Conservation (phyloP, 129 eudicot genomes). For the Centaurea solstitialis region DNA sequence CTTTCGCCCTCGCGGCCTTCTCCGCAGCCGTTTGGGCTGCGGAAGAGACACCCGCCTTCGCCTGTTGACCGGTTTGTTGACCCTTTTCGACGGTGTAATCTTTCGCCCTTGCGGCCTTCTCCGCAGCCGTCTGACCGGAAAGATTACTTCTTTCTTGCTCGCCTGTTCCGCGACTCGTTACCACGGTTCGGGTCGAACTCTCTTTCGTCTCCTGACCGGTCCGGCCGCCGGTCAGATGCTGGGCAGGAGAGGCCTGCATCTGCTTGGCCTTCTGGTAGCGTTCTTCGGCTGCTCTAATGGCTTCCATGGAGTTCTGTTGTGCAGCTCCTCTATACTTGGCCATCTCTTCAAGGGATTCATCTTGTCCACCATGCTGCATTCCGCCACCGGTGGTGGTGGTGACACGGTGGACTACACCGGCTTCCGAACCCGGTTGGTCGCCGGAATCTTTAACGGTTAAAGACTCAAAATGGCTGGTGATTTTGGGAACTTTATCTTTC, state of each 20-base stretch:
- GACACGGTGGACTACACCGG: slow-evolving; percentile 1
- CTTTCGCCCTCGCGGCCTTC: slow-evolving; percentile 14
- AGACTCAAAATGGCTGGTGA: slow-evolving; percentile 59
- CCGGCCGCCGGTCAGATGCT: slow-evolving; percentile 3
- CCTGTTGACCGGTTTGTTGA: slow-evolving; percentile 27
- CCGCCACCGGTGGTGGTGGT: slow-evolving; percentile 18
- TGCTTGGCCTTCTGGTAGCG: slow-evolving; percentile 36
- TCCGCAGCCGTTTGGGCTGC: slow-evolving; percentile 14
- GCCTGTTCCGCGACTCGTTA: too few species aligned
- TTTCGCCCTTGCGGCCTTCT: slow-evolving; percentile 30
- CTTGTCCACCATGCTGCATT: not conserved
- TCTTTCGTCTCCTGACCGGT: slow-evolving; percentile 34
- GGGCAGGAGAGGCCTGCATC: not conserved
- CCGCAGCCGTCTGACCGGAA: not conserved
- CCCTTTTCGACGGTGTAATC: slow-evolving; percentile 29
- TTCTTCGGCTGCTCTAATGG: slow-evolving; percentile 59
- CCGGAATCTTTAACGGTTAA: slow-evolving; percentile 40
- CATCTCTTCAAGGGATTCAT: slow-evolving; percentile 48
- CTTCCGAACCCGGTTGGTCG: slow-evolving; percentile 3
- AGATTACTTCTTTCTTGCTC: too few species aligned
- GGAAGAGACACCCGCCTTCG: slow-evolving; percentile 17
- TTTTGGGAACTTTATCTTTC: slow-evolving; percentile 66
- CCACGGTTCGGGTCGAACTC: too few species aligned
- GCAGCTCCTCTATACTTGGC: slow-evolving; percentile 43
- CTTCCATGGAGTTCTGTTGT: slow-evolving; percentile 66